These are phyloP conservation scores for Penicillium bovifimosum DNA, from an alignment of 495 filamentous ascomycete genomes.

Conservation along the genomic window DNA sequence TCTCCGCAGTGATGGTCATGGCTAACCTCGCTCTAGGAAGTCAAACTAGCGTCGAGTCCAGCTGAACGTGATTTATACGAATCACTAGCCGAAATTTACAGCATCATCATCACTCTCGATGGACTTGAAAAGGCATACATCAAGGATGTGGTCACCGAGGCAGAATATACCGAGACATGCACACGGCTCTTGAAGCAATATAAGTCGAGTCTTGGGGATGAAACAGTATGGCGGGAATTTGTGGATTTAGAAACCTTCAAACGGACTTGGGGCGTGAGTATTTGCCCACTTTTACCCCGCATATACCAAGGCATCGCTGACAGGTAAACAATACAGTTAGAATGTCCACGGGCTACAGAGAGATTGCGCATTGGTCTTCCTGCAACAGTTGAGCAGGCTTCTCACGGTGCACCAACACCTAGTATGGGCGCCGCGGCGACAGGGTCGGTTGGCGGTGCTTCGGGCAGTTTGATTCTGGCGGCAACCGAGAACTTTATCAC, in stretches of 20 bases:
- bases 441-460: constrained; percentile 44
- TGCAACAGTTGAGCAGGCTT: constrained; percentile 55
- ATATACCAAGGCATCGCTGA: constrained; percentile 3
- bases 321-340: constrained; percentile 53
- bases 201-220: constrained; percentile 84
- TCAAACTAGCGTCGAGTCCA: constrained; percentile 79
- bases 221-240: constrained; percentile 76
- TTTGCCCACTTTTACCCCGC: not conserved
- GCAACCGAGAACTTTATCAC: constrained; percentile 99
- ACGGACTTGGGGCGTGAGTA: constrained; percentile 79
- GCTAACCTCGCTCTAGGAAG: constrained; percentile 58
- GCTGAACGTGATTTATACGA: constrained; percentile 91
- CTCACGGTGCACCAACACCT: constrained; percentile 34
- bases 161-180: constrained; percentile 93
- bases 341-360: constrained; percentile 90
- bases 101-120: constrained; percentile 92
- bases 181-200: constrained; percentile 92
- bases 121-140: constrained; percentile 95
- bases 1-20: constrained; percentile 4
- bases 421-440: constrained; percentile 36
- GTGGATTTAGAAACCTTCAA: constrained; percentile 92
- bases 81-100: constrained; percentile 94
- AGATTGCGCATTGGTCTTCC: constrained; percentile 84
- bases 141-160: constrained; percentile 87
- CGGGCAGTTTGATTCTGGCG: constrained; percentile 70